These are phyloP conservation scores for Pichia thaimueangensis DNA, from an alignment of 805 yeast genomes.

Conservation along the genomic window DNA sequence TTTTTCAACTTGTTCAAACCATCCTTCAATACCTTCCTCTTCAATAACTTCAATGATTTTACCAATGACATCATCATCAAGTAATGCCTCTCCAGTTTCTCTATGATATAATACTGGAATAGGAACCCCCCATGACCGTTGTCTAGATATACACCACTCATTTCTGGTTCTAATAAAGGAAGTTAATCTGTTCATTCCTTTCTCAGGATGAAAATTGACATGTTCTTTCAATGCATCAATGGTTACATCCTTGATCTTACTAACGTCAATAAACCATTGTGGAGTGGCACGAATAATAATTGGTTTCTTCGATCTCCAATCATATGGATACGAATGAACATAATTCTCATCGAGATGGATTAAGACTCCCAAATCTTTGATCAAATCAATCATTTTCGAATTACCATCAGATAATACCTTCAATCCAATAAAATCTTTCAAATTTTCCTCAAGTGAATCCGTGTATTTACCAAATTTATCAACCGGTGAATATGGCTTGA, in stretches of 20 bases:
- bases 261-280: conserved; percentile 93
- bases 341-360: conserved; percentile 44
- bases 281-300: conserved; percentile 93
- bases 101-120: conserved; percentile 74
- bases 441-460: conserved; percentile 39
- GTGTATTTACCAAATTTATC: conserved; percentile 68
- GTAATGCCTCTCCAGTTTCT: conserved; percentile 56
- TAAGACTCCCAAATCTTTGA: conserved; percentile 40
- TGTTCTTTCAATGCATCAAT: conserved; percentile 43
- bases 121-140: conserved; percentile 97
- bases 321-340: conserved; percentile 87
- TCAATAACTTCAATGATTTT: conserved; percentile 53
- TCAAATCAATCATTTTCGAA: conserved; percentile 34
- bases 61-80: conserved; percentile 49
- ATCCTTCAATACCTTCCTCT: conserved; percentile 61
- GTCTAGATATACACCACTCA: conserved; percentile 98
- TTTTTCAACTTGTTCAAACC: conserved; percentile 48
- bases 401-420: conserved; percentile 61
- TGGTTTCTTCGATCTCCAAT: conserved; percentile 95
- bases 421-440: conserved; percentile 42
- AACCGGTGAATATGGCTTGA: conserved; percentile 70
- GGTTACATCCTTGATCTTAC: conserved; percentile 60
- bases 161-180: conserved; percentile 72
- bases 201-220: conserved; percentile 68
- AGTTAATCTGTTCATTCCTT: conserved; percentile 62